Conservation (phyloP, 345 rosid species). For the Raphanus raphanistrum region DNA sequence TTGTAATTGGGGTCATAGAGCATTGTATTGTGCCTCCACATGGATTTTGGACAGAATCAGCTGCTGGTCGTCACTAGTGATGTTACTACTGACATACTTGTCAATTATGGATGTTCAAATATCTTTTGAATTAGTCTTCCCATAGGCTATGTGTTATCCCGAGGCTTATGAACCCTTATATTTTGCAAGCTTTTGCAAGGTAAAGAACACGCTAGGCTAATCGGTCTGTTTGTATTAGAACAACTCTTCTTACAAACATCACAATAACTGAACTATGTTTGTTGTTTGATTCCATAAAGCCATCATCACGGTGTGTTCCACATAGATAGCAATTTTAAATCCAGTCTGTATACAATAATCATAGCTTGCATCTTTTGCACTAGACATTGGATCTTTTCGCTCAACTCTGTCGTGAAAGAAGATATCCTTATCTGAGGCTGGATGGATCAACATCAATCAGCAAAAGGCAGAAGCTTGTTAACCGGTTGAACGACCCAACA, state of each 20-base stretch:
- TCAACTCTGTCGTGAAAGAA: conserved; percentile 96
- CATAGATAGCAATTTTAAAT: conserved; percentile 8
- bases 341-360: conserved; percentile 22
- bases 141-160: conserved; percentile 23
- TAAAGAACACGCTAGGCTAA: background rate
- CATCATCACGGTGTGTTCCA: conserved; percentile 15
- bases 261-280: background rate
- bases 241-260: conserved; percentile 9
- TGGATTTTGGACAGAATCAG: conserved; percentile 19
- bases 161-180: conserved; percentile 9
- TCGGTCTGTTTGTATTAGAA: conserved; percentile 16
- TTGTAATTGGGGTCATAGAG: conserved; percentile 7
- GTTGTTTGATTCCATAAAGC: conserved; percentile 18
- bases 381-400: conserved; percentile 98
- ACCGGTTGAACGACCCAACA: conserved; percentile 75
- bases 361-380: conserved; percentile 26
- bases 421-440: conserved; percentile 88
- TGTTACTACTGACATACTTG: conserved; percentile 3
- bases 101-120: background rate
- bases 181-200: conserved; percentile 10
- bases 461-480: conserved; percentile 95
- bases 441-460: conserved; percentile 95
- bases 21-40: background rate
- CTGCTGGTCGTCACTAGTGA: conserved; percentile 5
- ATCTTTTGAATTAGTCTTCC: conserved; percentile 11